These are phyloP conservation scores for Myriosclerotinia curreyana DNA, from an alignment of 2,329 filamentous ascomycete species.

Conservation along the genomic window DNA sequence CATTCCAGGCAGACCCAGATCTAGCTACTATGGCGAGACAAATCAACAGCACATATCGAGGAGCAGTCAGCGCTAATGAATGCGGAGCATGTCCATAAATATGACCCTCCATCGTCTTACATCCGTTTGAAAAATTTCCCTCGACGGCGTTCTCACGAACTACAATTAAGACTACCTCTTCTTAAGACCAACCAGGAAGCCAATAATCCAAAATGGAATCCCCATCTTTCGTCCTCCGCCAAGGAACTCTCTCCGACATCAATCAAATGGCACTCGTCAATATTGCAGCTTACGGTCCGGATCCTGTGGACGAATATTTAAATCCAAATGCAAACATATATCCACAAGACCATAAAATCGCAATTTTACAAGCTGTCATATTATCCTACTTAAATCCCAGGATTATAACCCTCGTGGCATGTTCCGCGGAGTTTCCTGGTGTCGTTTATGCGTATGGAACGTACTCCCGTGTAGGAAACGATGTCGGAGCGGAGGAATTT, in stretches of 20 bases:
- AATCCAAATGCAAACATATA: constrained; percentile 23
- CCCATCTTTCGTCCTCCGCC: constrained; percentile 24
- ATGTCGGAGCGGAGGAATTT: constrained; percentile 24
- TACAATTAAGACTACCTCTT: background rate
- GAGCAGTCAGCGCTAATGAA: too few species aligned
- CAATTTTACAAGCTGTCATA: constrained; percentile 20
- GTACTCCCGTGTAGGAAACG: constrained; percentile 29
- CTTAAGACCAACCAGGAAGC: too few species aligned
- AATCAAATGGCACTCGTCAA: constrained; percentile 20
- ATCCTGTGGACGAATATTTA: constrained; percentile 25
- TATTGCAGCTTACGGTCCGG: constrained; percentile 25
- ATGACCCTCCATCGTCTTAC: background rate
- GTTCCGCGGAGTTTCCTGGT: constrained; percentile 19
- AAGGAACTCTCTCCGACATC: constrained; percentile 25
- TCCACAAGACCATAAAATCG: constrained; percentile 21
- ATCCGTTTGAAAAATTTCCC: background rate
- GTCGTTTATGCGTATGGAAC: constrained; percentile 26
- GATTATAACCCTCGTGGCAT: constrained; percentile 28
- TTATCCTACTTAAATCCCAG: constrained; percentile 18
- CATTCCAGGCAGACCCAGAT: background rate
- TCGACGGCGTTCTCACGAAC: background rate
- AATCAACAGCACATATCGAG: too few species aligned
- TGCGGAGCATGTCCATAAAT: too few species aligned
- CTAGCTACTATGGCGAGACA: background rate
- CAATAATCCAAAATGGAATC: background rate